Evolutionary conservation across 2,329 filamentous ascomycete genomes (phyloP), one percentile per base, ranked within the genome.

Genomic region (Tolypocladium paradoxum): DNA sequence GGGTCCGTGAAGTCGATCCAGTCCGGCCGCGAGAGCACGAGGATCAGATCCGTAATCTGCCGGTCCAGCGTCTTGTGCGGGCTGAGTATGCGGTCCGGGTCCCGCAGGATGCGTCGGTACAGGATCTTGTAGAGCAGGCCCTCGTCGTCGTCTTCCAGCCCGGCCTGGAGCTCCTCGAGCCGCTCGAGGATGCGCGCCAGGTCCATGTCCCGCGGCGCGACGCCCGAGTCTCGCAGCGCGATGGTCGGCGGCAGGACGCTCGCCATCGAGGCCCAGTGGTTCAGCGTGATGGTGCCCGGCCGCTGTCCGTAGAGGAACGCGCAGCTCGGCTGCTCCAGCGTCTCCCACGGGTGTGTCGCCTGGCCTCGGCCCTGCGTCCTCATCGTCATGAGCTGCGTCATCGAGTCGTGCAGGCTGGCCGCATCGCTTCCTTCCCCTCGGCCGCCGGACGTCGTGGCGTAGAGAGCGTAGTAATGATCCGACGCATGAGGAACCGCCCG

Each of bases 1-100:
- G 79, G 78, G 36, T 76, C 73, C 31, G 84, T 85, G 60, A 89
- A 88, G 66, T 90, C 85, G 58, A 86, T 83, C 87, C 87, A 90
- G 54, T 82, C 77, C 0, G 79, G 75, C n/a, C 83, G 76, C 1
- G 83, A 84, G 12, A 90, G 70, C 0, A 85, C 84, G 58, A 82
- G 76, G 53, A 89, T 82, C 24, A 90, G 74, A 63, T 90, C 85
- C 33, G 77, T 81, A 55, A 90, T 89, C 65, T 90, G 87, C 64
- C 77, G 79, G 56, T 88, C 84, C 57, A 88, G 76, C 2, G 79
- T 75, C 57, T 76, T 79, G 62, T 86, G 84, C 4, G 84, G 82
- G 47, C 70, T 78, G 14, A 77, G 70, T 40, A 77, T 71, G 57
- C 78, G 79, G 56, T 87, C 84, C 0, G 84, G 83, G 56, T 89